Conservation (phyloP, 2,329 filamentous ascomycete species). For the Alternaria incomplexa region DNA sequence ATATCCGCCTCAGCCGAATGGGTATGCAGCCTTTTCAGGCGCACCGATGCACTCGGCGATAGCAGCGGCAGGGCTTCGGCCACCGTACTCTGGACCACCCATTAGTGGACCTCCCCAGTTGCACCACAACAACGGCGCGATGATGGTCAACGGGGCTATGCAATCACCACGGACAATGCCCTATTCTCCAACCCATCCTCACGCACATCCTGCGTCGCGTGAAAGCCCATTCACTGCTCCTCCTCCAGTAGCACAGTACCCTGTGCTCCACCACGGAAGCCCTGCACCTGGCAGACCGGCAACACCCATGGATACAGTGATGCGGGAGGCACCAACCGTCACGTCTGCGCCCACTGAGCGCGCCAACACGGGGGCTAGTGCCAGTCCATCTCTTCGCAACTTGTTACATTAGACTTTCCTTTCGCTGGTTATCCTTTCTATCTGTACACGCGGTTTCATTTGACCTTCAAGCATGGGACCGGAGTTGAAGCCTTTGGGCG, state of each 20-base stretch:
- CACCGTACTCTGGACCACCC: slow-evolving; percentile 37
- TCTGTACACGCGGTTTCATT: background rate
- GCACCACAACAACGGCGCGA: slow-evolving; percentile 40
- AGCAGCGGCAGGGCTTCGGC: slow-evolving; percentile 34
- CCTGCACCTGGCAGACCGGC: slow-evolving; percentile 42
- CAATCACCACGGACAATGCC: slow-evolving; percentile 46
- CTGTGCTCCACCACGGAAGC: slow-evolving; percentile 40
- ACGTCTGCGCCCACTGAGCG: slow-evolving; percentile 38
- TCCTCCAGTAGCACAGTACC: slow-evolving; percentile 33
- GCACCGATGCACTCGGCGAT: slow-evolving; percentile 38
- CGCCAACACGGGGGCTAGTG: slow-evolving; percentile 50
- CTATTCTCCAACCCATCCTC: slow-evolving; percentile 46
- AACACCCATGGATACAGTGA: slow-evolving; percentile 42
- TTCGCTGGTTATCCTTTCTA: slow-evolving; percentile 11
- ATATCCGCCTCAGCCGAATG: slow-evolving; percentile 40
- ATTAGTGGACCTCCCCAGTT: slow-evolving; percentile 38
- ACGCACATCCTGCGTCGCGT: slow-evolving; percentile 41
- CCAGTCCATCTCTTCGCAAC: slow-evolving; percentile 57
- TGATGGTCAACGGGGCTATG: slow-evolving; percentile 45
- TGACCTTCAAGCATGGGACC: slow-evolving; percentile 19
- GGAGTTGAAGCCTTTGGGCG: slow-evolving; percentile 27
- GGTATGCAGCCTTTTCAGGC: slow-evolving; percentile 42
- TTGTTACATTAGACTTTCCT: slow-evolving; percentile 49
- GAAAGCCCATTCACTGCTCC: slow-evolving; percentile 45
- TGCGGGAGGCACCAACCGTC: slow-evolving; percentile 39